Base-by-base conservation (phyloP, 1,284 basidiomycete genomes). In the Xerocomus subilludens region DNA sequence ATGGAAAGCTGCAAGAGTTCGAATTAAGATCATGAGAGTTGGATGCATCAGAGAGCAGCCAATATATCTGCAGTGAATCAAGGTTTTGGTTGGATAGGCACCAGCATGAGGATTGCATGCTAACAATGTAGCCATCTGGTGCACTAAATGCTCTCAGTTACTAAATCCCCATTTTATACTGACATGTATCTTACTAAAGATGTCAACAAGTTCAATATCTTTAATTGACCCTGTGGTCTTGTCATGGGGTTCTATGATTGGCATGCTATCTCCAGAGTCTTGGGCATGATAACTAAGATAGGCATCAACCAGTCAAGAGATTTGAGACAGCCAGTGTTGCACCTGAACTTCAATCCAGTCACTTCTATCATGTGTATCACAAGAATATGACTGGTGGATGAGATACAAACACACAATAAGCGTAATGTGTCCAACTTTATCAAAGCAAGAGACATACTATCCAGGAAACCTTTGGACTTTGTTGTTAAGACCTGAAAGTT, bases 151-250 rank as follows among this genome's bases (percentile, higher is more conserved):
- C n/a, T n/a, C n/a, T n/a, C n/a, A n/a, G n/a, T n/a, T n/a, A n/a
- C n/a, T n/a, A n/a, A n/a, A n/a, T n/a, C n/a, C n/a, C n/a, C n/a
- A n/a, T n/a, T n/a, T n/a, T n/a, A n/a, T n/a, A n/a, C n/a, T n/a
- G n/a, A n/a, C n/a, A n/a, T n/a, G n/a, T n/a, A n/a, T n/a, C n/a
- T 58, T 58, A 58, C 33, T 18, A 58, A 58, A 58, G 30, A 58
- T 58, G 33, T 58, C 56, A 33, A 58, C 32, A 7, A 58, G 33
- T 23, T 58, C 33, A 23, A 58, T 58, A 58, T 58, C 33, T 4
- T 9, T 3, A 7, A 33, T n/a, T n/a, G n/a, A n/a, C n/a, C n/a
- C n/a, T n/a, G n/a, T n/a, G n/a, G n/a, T n/a, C n/a, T n/a, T n/a
- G n/a, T n/a, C n/a, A n/a, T n/a, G n/a, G n/a, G 56, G 33, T 33